These are phyloP conservation scores for Blastobotrys aristatus DNA, from an alignment of 1,139 yeast genomes.

Conservation along the genomic window DNA sequence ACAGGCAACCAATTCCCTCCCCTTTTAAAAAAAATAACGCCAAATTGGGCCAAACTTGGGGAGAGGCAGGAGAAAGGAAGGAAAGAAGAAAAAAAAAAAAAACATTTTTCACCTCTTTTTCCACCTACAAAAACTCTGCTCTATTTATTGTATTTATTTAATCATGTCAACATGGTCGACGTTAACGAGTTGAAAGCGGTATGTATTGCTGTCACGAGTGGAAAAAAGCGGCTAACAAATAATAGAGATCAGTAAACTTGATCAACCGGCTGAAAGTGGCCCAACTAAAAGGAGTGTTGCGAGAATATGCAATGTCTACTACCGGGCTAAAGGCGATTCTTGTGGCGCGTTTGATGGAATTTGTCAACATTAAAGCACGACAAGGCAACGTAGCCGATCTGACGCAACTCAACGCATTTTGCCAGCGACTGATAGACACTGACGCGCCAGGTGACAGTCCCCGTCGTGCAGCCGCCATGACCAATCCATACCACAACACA, in stretches of 20 bases:
- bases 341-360: constrained; percentile 27
- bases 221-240: not conserved
- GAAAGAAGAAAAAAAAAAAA: no score
- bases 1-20: no score
- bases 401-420: not conserved
- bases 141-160: no score
- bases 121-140: no score
- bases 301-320: constrained; percentile 21
- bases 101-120: no score
- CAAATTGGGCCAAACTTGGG: no score
- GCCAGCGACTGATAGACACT: not conserved
- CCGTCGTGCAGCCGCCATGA: not conserved
- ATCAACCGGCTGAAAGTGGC: constrained; percentile 20
- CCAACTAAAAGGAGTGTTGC: constrained; percentile 30
- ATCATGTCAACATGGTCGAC: constrained; percentile 16
- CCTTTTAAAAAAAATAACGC: no score
- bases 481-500: not conserved
- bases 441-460: not conserved
- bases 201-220: not conserved
- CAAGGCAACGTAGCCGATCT: not conserved
- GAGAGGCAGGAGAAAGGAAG: no score
- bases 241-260: not conserved
- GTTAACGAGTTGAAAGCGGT: not conserved
- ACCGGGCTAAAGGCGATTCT: constrained; percentile 33
- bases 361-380: constrained; percentile 2